phyloP scores from a whole-genome alignment of 345 rosid genomes.

The Mallotus nudiflorus region DNA sequence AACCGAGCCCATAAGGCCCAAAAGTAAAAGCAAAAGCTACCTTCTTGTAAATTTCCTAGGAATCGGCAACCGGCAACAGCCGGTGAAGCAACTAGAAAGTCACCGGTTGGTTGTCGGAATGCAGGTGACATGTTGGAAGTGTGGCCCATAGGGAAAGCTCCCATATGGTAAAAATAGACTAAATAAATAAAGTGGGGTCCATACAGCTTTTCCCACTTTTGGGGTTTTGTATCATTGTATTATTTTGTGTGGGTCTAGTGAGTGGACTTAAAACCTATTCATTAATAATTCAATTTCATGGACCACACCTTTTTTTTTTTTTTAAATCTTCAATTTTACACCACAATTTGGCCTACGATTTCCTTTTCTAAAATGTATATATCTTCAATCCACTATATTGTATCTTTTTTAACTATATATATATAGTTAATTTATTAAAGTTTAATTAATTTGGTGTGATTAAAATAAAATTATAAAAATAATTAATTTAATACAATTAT shows the following conservation, averaged over 20 bases:
- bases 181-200: slow-evolving; percentile 8
- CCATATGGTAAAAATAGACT: background rate
- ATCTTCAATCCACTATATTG: too few species aligned
- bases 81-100: slow-evolving; percentile 11
- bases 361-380: too few species aligned
- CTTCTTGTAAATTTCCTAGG: background rate
- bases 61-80: slow-evolving; percentile 13
- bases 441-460: too few species aligned
- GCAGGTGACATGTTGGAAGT: slow-evolving; percentile 30
- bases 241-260: background rate
- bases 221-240: slow-evolving; percentile 4
- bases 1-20: slow-evolving; percentile 3
- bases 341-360: too few species aligned
- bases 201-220: background rate
- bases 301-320: slow-evolving; percentile 1
- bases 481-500: too few species aligned
- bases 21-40: background rate
- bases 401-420: too few species aligned
- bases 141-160: slow-evolving; percentile 10
- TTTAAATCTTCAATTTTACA: background rate
- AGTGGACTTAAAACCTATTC: background rate
- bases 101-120: slow-evolving; percentile 27
- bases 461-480: too few species aligned
- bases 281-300: slow-evolving; percentile 7
- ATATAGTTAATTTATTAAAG: too few species aligned